Conservation (phyloP, 345 rosid species). For the Kandelia obovata region DNA sequence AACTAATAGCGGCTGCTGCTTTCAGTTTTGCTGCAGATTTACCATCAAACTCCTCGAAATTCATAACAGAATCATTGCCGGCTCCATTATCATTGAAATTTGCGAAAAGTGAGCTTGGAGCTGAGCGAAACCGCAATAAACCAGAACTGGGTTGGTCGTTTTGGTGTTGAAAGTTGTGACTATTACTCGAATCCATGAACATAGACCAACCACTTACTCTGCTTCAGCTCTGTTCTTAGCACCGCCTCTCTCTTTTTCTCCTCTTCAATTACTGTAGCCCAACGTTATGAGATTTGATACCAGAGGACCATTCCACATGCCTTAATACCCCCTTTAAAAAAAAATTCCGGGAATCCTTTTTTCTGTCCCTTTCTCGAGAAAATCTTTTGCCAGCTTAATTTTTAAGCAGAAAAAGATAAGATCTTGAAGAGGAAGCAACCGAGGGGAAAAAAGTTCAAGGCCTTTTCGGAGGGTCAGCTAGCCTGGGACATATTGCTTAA, state of each 20-base stretch:
- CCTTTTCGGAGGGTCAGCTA: not conserved
- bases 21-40: slow-evolving; percentile 24
- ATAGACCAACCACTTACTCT: slow-evolving; percentile 9
- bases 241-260: not conserved
- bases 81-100: slow-evolving; percentile 31
- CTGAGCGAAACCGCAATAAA: slow-evolving; percentile 76
- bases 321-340: slow-evolving; percentile 16
- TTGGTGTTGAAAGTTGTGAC: slow-evolving; percentile 34
- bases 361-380: slow-evolving; percentile 36
- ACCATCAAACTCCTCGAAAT: slow-evolving; percentile 24
- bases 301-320: slow-evolving; percentile 22
- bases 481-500: slow-evolving; percentile 2
- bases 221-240: not conserved
- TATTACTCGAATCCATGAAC: slow-evolving; percentile 60
- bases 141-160: slow-evolving; percentile 54
- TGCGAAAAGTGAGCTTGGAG: slow-evolving; percentile 60
- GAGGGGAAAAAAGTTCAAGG: slow-evolving; percentile 14
- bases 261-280: not conserved
- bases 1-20: slow-evolving; percentile 27
- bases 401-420: slow-evolving; percentile 68
- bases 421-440: slow-evolving; percentile 69
- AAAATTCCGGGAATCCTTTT: slow-evolving; percentile 29
- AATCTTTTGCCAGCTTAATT: slow-evolving; percentile 44
- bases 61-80: slow-evolving; percentile 30
- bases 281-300: slow-evolving; percentile 20